phyloP scores from a whole-genome alignment of 208 protist genomes.

The Trypanosomatidae sp. region DNA sequence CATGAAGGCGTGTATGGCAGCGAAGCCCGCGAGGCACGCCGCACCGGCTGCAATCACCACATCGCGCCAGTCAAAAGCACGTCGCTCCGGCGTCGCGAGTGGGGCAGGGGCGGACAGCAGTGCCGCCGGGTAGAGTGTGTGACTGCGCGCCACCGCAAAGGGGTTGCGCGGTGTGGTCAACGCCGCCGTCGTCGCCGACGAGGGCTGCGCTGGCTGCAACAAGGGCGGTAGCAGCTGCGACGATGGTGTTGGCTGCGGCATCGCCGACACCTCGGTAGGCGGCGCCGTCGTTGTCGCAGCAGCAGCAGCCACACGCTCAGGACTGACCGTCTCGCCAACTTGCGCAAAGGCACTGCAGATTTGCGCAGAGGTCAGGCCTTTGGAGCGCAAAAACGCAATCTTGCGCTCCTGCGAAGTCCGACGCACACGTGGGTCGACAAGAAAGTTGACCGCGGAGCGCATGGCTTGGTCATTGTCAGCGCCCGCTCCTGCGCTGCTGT shows the following conservation, averaged over 20 bases:
- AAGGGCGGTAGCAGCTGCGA: too few species aligned
- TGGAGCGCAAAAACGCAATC: conserved; percentile 63
- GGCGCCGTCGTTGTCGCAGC: too few species aligned
- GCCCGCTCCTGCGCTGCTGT: too few species aligned
- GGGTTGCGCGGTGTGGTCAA: too few species aligned
- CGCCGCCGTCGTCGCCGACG: too few species aligned
- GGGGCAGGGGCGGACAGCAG: conserved; percentile 11
- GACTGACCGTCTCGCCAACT: conserved; percentile 22
- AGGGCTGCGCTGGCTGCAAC: too few species aligned
- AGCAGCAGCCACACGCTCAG: too few species aligned
- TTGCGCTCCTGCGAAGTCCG: conserved; percentile 30
- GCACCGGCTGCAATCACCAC: conserved; percentile 61
- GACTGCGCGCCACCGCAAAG: neutral
- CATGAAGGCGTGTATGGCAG: conserved; percentile 49
- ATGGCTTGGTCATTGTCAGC: conserved; percentile 6
- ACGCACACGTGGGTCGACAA: conserved; percentile 46
- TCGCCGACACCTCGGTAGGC: too few species aligned
- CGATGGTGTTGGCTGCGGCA: too few species aligned
- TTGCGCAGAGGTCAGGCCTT: conserved; percentile 48
- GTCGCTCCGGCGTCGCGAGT: conserved; percentile 2
- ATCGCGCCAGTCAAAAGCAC: conserved; percentile 53
- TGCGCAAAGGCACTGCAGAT: conserved; percentile 49
- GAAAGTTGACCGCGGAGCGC: conserved; percentile 40
- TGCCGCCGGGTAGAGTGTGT: conserved; percentile 28
- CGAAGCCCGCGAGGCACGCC: conserved; percentile 23